phyloP scores from a whole-genome alignment of 495 filamentous ascomycete genomes.

The Penicillium coprophilum region DNA sequence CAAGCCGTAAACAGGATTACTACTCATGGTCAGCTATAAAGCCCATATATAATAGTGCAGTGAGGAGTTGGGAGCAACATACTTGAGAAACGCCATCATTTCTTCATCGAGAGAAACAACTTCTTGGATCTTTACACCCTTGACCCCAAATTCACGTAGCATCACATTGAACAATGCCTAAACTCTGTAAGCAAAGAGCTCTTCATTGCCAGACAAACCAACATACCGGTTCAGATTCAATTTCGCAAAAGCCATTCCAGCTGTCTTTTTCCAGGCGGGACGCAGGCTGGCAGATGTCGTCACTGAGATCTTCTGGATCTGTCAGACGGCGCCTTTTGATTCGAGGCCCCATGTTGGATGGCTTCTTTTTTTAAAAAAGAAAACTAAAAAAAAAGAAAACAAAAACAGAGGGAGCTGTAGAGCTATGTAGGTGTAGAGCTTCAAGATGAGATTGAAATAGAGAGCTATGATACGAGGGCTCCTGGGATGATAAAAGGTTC shows the following conservation, averaged over 20 bases:
- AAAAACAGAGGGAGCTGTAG: too few relatives aligned
- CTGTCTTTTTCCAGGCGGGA: constrained; percentile 41
- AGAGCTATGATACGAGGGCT: not conserved
- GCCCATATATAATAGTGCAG: not conserved
- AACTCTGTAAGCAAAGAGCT: constrained; percentile 3
- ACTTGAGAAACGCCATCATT: constrained; percentile 64
- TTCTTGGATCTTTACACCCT: constrained; percentile 73
- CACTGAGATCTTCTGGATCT: constrained; percentile 16
- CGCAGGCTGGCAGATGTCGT: constrained; percentile 38
- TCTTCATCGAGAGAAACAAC: constrained; percentile 72
- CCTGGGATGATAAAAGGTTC: not conserved
- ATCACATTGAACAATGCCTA: constrained; percentile 84
- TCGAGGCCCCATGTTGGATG: constrained; percentile 31
- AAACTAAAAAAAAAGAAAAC: not conserved
- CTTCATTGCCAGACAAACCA: not conserved
- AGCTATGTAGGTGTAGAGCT: not conserved
- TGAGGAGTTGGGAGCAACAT: constrained; percentile 20
- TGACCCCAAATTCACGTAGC: constrained; percentile 72
- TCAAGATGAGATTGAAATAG: not conserved
- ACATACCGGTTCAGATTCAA: constrained; percentile 86
- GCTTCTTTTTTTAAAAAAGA: too few relatives aligned
- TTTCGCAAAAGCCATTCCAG: constrained; percentile 82
- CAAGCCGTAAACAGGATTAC: constrained; percentile 74
- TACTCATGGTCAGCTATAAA: constrained; percentile 24
- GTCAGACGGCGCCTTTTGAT: constrained; percentile 38